Percentiles rank a stretch among this genome's conserved stretches.
Evolutionary conservation across 805 yeast genomes (phyloP).

Genomic region (Kluyveromyces nonfermentans): DNA sequence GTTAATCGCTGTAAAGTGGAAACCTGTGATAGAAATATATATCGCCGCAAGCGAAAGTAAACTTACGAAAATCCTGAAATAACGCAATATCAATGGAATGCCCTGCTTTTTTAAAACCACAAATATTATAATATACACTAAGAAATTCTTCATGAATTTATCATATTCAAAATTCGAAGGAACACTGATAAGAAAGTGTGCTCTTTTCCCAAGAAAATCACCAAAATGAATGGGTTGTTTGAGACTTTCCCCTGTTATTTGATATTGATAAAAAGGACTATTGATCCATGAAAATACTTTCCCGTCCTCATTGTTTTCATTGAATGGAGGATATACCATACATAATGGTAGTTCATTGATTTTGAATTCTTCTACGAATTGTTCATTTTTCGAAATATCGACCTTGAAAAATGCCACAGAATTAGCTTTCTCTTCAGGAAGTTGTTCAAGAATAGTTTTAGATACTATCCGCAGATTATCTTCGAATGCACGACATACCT

Average conservation of each 20-base stretch:
- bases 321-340: constrained; percentile 54
- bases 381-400: constrained; percentile 40
- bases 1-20: constrained; percentile 52
- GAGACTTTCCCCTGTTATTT: constrained; percentile 21
- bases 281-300: constrained; percentile 22
- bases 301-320: constrained; percentile 14
- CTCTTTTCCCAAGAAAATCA: constrained; percentile 38
- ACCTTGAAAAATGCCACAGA: constrained; percentile 39
- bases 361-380: constrained; percentile 33
- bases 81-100: constrained; percentile 23
- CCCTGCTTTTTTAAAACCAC: constrained; percentile 41
- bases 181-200: constrained; percentile 37
- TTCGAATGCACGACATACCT: constrained; percentile 37
- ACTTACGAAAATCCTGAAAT: constrained; percentile 21
- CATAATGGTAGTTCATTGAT: constrained; percentile 52
- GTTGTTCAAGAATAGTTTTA: constrained; percentile 35
- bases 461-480: constrained; percentile 35
- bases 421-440: constrained; percentile 29
- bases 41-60: constrained; percentile 35
- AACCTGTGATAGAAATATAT: constrained; percentile 45
- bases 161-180: constrained; percentile 34
- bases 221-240: constrained; percentile 42
- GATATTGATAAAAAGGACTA: constrained; percentile 31
- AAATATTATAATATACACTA: constrained; percentile 36
- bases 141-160: constrained; percentile 39